phyloP scores from a whole-genome alignment of 1,139 yeast genomes.

The Candida pseudoviswanathii region DNA sequence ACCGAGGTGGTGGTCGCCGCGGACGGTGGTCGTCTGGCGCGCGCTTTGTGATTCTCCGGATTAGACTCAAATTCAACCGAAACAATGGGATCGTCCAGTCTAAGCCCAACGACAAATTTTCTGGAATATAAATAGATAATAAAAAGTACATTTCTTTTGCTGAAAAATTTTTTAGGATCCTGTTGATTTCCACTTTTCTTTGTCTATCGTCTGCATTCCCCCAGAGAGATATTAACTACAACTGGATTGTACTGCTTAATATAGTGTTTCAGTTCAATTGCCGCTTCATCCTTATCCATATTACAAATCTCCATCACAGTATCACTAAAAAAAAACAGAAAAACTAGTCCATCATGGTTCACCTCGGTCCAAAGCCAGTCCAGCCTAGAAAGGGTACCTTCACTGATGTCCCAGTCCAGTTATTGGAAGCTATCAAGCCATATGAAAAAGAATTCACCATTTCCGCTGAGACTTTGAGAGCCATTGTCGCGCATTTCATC shows the following conservation, averaged over 20 bases:
- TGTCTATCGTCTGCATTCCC: neutral
- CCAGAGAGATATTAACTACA: slow-evolving; percentile 1
- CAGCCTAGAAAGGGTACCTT: slow-evolving; percentile 82
- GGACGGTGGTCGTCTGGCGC: too few species aligned
- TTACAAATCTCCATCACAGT: neutral
- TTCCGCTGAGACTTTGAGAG: slow-evolving; percentile 57
- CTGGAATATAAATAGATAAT: neutral
- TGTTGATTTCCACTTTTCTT: neutral
- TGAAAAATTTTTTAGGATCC: neutral
- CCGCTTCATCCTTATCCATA: neutral
- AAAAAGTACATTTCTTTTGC: neutral
- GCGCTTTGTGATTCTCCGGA: slow-evolving; percentile 3
- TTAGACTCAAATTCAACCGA: neutral
- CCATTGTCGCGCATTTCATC: slow-evolving; percentile 63
- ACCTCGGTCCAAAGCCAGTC: slow-evolving; percentile 81
- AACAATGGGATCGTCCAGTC: neutral
- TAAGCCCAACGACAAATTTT: slow-evolving; percentile 1
- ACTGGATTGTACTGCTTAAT: slow-evolving; percentile 1
- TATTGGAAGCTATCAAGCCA: slow-evolving; percentile 58
- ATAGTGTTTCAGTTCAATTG: slow-evolving; percentile 1
- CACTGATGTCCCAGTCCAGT: slow-evolving; percentile 69
- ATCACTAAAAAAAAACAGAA: neutral
- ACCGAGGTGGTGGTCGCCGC: too few species aligned
- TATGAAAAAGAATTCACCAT: slow-evolving; percentile 70
- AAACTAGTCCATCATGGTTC: slow-evolving; percentile 62